phyloP scores from a whole-genome alignment of 2,329 filamentous ascomycete species.

The Elsinoe batatas region DNA sequence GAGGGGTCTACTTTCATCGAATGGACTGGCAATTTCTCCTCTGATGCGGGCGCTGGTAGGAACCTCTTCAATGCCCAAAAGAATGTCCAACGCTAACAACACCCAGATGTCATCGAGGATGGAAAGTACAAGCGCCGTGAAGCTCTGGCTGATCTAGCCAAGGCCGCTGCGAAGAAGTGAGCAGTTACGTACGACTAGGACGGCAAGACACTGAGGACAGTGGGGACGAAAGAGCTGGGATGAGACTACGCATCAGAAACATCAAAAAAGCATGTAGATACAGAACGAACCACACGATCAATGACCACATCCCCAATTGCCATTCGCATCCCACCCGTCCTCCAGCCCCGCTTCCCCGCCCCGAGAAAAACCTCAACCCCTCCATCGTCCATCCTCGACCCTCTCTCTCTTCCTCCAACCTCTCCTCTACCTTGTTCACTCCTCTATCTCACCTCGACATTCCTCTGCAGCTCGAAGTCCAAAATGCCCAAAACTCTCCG shows the following conservation, averaged over 20 bases:
- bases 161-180: constrained; percentile 27
- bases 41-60: constrained; percentile 59
- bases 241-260: not conserved
- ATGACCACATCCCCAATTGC: not conserved
- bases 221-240: not conserved
- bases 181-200: not conserved
- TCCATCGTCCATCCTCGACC: not conserved
- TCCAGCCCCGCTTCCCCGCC: constrained; percentile 6
- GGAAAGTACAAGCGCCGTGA: constrained; percentile 69
- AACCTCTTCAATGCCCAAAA: constrained; percentile 16
- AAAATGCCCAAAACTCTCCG: constrained; percentile 34
- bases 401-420: not conserved
- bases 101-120: constrained; percentile 58
- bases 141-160: constrained; percentile 55
- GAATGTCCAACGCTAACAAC: not conserved
- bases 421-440: not conserved
- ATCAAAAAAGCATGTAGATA: constrained; percentile 2
- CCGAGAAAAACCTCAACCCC: not conserved
- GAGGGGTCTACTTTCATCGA: constrained; percentile 58
- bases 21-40: constrained; percentile 61
- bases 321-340: not conserved
- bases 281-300: constrained; percentile 7
- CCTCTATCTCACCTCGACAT: not conserved
- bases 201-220: not conserved
- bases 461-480: not conserved